Base-by-base conservation (phyloP, 2,329 filamentous ascomycete species). In the Myriangium duriaei region DNA sequence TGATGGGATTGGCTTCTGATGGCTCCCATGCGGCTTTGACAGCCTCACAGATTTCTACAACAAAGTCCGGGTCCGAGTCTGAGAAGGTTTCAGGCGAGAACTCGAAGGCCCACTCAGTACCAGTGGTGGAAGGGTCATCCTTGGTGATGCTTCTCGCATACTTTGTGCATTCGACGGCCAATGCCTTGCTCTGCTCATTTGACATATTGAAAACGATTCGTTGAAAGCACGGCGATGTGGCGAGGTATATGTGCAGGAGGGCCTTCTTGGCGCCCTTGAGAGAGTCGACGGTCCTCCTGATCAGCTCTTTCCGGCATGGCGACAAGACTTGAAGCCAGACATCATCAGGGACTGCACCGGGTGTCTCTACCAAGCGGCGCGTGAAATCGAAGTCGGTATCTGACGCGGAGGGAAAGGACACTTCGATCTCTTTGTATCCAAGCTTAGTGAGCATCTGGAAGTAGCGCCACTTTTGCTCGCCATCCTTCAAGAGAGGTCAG, bases 321-420 rank as follows among this genome's bases (percentile, higher is more conserved):
- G 85, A 86, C 35, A 96, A 77, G 37, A 95, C 88, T 58, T 95
- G 87, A 42, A 96, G 68, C 69, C 73, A 87, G 39, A 95, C 86
- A 60, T 95, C 87, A 55, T 91, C 84, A 38, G 87, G 86, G 6
- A 87, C 74, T 11, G 76, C 71, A 29, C 82, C 84, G 9, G 83
- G 82, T 1, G 85, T 93, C 52, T 92, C 79, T 47, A 95, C 76
- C 49, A 96, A 68, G 53, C 79, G 76, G 49, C 85, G 73, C 29
- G 86, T 94, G 56, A 96, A 96, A 67, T 94, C 84, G 66, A 87
- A 96, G 64, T 96, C 91, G 53, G 82, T 94, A 57, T 93, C 81
- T 28, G 86, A 94, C 11, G 88, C 86, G 0, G 86, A 93, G 34
- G 88, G 88, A 63, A 94, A 96, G 4, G 87, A 91, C 13, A 95